Evolutionary conservation across 768 basidiomycete species (phyloP).

Genomic region (Galerina marginata): DNA sequence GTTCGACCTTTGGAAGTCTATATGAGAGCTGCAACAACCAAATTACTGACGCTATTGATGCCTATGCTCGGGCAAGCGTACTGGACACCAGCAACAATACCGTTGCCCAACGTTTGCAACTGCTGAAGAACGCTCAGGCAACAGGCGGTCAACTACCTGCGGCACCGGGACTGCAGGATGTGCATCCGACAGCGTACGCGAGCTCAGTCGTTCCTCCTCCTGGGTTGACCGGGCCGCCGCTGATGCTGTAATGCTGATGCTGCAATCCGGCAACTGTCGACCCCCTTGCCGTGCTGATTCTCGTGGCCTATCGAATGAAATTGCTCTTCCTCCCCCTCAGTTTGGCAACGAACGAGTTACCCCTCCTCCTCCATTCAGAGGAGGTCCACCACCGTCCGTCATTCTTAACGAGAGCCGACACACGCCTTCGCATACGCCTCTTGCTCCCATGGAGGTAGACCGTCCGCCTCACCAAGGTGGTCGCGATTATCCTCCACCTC

Average conservation of each 20-base stretch:
- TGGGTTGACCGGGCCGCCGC: constrained; percentile 69
- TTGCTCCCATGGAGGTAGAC: constrained; percentile 83
- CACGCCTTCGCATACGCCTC: constrained; percentile 64
- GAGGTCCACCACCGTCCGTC: constrained; percentile 83
- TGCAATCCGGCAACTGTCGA: constrained; percentile 55
- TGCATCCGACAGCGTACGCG: constrained; percentile 94
- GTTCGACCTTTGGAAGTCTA: constrained; percentile 95
- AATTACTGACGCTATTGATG: constrained; percentile 97
- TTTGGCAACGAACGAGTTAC: no score
- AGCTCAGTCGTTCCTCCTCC: constrained; percentile 76
- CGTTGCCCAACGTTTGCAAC: constrained; percentile 79
- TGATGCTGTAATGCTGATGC: no score
- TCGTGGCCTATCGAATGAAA: constrained; percentile 62
- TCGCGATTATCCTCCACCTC: constrained; percentile 61
- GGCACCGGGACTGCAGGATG: constrained; percentile 92
- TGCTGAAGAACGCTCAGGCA: constrained; percentile 81
- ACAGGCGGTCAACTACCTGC: constrained; percentile 79
- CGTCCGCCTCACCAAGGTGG: constrained; percentile 52
- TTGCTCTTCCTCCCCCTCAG: no score
- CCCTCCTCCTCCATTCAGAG: constrained; percentile 72
- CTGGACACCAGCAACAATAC: constrained; percentile 86
- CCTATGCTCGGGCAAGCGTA: constrained; percentile 93
- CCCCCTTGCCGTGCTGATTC: constrained; percentile 72
- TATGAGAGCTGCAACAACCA: constrained; percentile 99
- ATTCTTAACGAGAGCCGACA: constrained; percentile 79